These are phyloP conservation scores for Magnolia sinica DNA, from an alignment of 164 flowering plant species.

Conservation along the genomic window DNA sequence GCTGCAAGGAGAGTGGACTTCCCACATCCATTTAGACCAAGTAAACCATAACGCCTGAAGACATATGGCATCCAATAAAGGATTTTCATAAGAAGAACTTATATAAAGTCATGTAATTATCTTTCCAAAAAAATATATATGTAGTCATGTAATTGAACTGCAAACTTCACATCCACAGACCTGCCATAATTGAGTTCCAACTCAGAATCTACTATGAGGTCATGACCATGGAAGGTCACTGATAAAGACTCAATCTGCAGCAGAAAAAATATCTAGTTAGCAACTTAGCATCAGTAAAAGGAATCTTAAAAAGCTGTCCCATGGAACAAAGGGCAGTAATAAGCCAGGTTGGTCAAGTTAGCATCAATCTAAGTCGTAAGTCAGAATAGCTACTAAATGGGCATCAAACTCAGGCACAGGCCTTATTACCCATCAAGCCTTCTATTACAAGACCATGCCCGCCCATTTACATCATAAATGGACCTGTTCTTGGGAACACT, in stretches of 20 bases:
- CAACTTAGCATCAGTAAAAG: too few relatives aligned
- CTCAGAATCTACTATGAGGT: constrained; percentile 87
- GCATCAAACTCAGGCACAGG: too few relatives aligned
- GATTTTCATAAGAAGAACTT: background rate
- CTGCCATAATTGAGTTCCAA: constrained; percentile 97
- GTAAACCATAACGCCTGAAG: constrained; percentile 86
- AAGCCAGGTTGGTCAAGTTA: too few relatives aligned
- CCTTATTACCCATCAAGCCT: too few relatives aligned
- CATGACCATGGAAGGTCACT: constrained; percentile 96
- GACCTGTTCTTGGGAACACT: too few relatives aligned
- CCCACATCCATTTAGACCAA: constrained; percentile 97
- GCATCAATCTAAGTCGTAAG: too few relatives aligned
- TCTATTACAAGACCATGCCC: too few relatives aligned
- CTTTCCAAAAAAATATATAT: background rate
- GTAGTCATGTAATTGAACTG: background rate
- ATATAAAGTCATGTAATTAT: background rate
- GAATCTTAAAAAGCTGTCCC: too few relatives aligned
- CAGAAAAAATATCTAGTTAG: background rate
- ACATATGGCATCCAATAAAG: background rate
- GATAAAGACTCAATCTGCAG: constrained; percentile 92
- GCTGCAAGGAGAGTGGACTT: constrained; percentile 90
- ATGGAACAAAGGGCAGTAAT: too few relatives aligned
- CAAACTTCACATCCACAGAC: constrained; percentile 26
- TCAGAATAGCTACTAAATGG: too few relatives aligned
- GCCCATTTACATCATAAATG: too few relatives aligned